Evolutionary conservation across 1,284 basidiomycete genomes (phyloP), one percentile per base, ranked within the genome.

Genomic region (Puccinia novopanici): DNA sequence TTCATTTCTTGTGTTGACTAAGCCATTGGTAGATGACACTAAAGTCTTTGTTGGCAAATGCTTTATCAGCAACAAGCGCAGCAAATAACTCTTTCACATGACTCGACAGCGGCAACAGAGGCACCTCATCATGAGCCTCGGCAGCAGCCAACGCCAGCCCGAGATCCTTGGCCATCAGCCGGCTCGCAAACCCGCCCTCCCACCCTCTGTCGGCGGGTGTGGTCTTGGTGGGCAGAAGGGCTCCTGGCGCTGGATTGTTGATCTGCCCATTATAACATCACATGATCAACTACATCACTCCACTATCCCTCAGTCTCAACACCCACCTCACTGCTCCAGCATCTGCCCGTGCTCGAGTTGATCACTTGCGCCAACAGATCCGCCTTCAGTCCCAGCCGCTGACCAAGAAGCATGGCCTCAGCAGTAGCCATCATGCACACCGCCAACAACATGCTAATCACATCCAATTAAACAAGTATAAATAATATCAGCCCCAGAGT

Each of bases 401-500:
- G 88, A 10, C 93, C 93, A 17, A 95, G 88, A 22, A 95, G 86
- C 93, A 95, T 94, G 2, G 91, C 92, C n/a, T n/a, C n/a, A n/a
- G n/a, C n/a, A n/a, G n/a, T n/a, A n/a, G n/a, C n/a, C n/a, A n/a
- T n/a, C n/a, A 85, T 85, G 0, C 82, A 82, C 59, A 84, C 84
- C 30, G 83, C 84, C 24, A 84, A 82, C 5, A 84, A 82, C 8
- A 84, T 77, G 54, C 82, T 84, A 72, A n/a, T n/a, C n/a, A n/a
- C n/a, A n/a, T n/a, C n/a, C n/a, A n/a, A n/a, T n/a, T n/a, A n/a
- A n/a, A n/a, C n/a, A n/a, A n/a, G n/a, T n/a, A n/a, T n/a, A n/a
- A n/a, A n/a, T n/a, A n/a, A n/a, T n/a, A n/a, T n/a, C n/a, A n/a
- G n/a, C n/a, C n/a, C n/a, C n/a, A n/a, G n/a, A n/a, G n/a, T n/a